Evolutionary conservation across 1,139 yeast species (phyloP).

Genomic region (Yamadazyma triangularis): DNA sequence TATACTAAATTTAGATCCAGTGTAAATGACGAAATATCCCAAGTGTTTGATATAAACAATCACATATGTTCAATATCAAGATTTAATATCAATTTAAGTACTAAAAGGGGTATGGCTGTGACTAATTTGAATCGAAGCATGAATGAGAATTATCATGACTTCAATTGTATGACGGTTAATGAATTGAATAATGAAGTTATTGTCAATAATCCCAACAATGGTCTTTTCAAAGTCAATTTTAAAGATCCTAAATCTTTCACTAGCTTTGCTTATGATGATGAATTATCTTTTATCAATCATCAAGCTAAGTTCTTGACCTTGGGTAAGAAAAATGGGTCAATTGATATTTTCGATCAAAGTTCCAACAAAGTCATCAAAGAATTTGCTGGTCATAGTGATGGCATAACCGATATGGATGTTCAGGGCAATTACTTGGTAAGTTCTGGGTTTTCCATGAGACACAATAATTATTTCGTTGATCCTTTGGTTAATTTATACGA

Average conservation of each 20-base stretch:
- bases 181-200: conserved; percentile 32
- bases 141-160: conserved; percentile 29
- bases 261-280: conserved; percentile 28
- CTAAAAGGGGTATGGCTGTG: conserved; percentile 52
- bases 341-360: conserved; percentile 75
- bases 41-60: conserved; percentile 36
- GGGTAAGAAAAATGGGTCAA: conserved; percentile 63
- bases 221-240: conserved; percentile 57
- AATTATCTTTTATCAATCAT: conserved; percentile 26
- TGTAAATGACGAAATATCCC: conserved; percentile 14
- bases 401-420: conserved; percentile 73
- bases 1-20: conserved; percentile 50
- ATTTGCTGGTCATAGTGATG: conserved; percentile 71
- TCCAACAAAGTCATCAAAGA: conserved; percentile 50
- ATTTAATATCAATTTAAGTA: conserved; percentile 49
- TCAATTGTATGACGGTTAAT: conserved; percentile 36
- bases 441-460: conserved; percentile 71
- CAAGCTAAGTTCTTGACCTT: conserved; percentile 47
- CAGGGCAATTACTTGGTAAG: conserved; percentile 75
- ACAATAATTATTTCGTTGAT: conserved; percentile 43
- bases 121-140: conserved; percentile 23
- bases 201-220: conserved; percentile 25
- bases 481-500: conserved; percentile 85
- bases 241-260: conserved; percentile 41
- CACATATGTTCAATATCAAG: conserved; percentile 57